A percentile compares a stretch with the other conserved stretches of the same genome.
These are phyloP conservation scores for Coccomyxa sp. DNA, from an alignment of 139 green algal species.

Conservation along the genomic window DNA sequence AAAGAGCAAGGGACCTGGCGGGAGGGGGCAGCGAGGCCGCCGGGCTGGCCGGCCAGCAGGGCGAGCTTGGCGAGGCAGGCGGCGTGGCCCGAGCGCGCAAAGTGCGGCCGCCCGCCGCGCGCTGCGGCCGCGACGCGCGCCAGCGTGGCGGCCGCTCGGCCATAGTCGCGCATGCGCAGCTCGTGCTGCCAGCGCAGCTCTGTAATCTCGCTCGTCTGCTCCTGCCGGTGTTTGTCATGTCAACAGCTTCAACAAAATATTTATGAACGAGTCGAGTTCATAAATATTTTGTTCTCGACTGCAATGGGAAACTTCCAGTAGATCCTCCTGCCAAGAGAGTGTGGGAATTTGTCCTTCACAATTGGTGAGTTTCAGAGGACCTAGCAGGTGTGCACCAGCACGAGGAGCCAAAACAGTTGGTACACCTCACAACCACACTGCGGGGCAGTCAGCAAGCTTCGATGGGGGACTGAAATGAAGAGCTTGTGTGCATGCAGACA, in stretches of 20 bases:
- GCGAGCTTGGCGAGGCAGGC: slow-evolving; percentile 14
- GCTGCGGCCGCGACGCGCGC: neutral
- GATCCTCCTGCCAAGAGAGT: no score
- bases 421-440: no score
- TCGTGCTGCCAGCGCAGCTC: slow-evolving; percentile 18
- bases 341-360: neutral
- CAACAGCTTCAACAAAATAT: neutral
- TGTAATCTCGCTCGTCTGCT: neutral
- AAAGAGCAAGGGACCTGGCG: neutral
- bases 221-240: neutral
- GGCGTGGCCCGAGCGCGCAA: neutral
- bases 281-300: no score
- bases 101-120: neutral
- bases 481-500: no score
- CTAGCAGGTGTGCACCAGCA: neutral
- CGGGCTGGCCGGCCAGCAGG: neutral
- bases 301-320: no score
- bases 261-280: no score
- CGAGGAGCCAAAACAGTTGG: no score
- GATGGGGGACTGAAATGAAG: no score
- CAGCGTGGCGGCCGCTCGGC: slow-evolving; percentile 2
- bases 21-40: neutral
- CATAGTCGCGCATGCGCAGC: slow-evolving; percentile 10
- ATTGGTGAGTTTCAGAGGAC: no score
- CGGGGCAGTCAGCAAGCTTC: no score